A percentile compares a stretch with the other conserved stretches of the same genome.
phyloP scores from a whole-genome alignment of 1,284 basidiomycete genomes.

The Chalciporus sp. region DNA sequence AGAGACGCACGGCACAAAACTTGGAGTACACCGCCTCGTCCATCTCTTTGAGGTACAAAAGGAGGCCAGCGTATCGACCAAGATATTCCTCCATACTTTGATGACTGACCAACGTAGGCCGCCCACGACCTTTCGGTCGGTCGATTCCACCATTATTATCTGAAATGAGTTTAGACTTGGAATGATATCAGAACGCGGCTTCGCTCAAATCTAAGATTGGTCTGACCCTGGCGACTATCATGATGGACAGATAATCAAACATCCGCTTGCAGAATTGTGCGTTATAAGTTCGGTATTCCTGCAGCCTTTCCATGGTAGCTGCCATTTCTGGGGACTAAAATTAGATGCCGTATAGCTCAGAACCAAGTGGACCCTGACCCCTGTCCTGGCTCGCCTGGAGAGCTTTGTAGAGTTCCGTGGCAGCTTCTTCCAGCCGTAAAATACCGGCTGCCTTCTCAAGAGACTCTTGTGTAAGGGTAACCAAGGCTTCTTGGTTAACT shows the following conservation, averaged over 20 bases:
- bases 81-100: constrained; percentile 79
- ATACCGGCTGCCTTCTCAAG: constrained; percentile 80
- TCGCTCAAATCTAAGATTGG: not conserved
- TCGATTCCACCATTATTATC: constrained; percentile 60
- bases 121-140: constrained; percentile 43
- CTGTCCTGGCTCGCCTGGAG: constrained; percentile 89
- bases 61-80: constrained; percentile 85
- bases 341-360: constrained; percentile 1
- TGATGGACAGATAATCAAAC: constrained; percentile 86
- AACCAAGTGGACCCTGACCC: constrained; percentile 45
- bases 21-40: constrained; percentile 84
- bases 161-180: constrained; percentile 65
- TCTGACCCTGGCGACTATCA: constrained; percentile 82
- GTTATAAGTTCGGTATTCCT: constrained; percentile 88
- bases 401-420: constrained; percentile 92
- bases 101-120: constrained; percentile 62
- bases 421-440: constrained; percentile 78
- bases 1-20: constrained; percentile 75
- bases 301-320: constrained; percentile 88
- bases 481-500: constrained; percentile 78
- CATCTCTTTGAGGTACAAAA: constrained; percentile 96
- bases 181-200: constrained; percentile 7
- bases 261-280: constrained; percentile 90
- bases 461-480: constrained; percentile 83
- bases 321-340: constrained; percentile 71